Evolutionary conservation across 768 basidiomycete species (phyloP).

Genomic region (Stropharia rugosoannulata): DNA sequence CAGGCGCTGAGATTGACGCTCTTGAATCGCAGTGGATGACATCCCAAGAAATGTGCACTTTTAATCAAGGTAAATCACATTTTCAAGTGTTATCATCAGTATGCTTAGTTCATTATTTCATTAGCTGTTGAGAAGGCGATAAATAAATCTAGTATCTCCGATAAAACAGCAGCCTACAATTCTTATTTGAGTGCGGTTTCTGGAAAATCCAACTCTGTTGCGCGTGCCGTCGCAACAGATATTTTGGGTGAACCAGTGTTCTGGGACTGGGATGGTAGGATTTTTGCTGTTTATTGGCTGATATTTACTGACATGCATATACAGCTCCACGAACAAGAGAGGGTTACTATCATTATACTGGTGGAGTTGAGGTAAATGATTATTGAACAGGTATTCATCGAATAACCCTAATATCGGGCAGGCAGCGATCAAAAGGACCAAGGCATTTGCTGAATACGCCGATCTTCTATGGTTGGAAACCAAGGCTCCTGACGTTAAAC

Average conservation of each 20-base stretch:
- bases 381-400: not conserved
- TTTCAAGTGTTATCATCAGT: not conserved
- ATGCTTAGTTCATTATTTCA: not conserved
- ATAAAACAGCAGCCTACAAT: conserved; percentile 56
- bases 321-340: conserved; percentile 84
- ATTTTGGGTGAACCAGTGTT: conserved; percentile 68
- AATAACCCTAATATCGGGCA: conserved; percentile 18
- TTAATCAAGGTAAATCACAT: conserved; percentile 66
- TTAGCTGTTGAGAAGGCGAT: conserved; percentile 64
- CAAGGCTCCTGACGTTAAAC: conserved; percentile 78
- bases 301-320: conserved; percentile 2
- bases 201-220: conserved; percentile 73
- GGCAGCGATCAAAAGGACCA: conserved; percentile 79
- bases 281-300: not conserved
- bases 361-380: conserved; percentile 63
- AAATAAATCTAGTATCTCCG: conserved; percentile 40
- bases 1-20: conserved; percentile 66
- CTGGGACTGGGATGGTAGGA: conserved; percentile 88
- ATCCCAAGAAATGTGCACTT: conserved; percentile 71
- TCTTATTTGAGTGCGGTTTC: conserved; percentile 56
- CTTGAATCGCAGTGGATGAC: conserved; percentile 78
- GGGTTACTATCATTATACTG: conserved; percentile 87
- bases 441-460: conserved; percentile 81
- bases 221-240: conserved; percentile 71
- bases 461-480: conserved; percentile 95